Evolutionary conservation across 2,329 filamentous ascomycete genomes (phyloP).

Genomic region (Microcyclospora pomicola): DNA sequence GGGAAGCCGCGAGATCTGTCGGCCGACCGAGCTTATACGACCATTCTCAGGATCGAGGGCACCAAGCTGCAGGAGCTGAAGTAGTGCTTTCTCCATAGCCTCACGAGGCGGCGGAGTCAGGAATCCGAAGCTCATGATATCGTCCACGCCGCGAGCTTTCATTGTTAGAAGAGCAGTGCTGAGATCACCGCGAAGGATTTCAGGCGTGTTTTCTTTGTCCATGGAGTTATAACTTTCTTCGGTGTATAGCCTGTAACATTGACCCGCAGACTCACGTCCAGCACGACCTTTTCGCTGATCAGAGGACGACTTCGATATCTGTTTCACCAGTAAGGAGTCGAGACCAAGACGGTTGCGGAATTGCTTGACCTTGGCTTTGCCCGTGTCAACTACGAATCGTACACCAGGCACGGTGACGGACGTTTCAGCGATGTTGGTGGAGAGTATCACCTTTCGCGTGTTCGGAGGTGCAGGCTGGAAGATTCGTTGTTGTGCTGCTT

Average conservation of each 20-base stretch:
- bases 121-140: conserved; percentile 71
- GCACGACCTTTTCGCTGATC: conserved; percentile 85
- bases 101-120: conserved; percentile 69
- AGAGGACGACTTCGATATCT: conserved; percentile 85
- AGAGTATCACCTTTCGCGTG: conserved; percentile 81
- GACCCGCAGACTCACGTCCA: conserved; percentile 79
- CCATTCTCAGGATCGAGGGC: conserved; percentile 56
- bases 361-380: conserved; percentile 88
- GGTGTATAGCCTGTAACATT: conserved; percentile 82
- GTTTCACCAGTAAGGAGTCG: conserved; percentile 78
- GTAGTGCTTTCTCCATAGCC: conserved; percentile 64
- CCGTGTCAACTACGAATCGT: conserved; percentile 78
- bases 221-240: conserved; percentile 58
- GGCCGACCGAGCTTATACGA: conserved; percentile 57
- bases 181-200: conserved; percentile 83
- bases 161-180: conserved; percentile 78
- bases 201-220: conserved; percentile 63
- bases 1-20: conserved; percentile 68
- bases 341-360: conserved; percentile 74
- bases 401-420: conserved; percentile 93
- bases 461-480: conserved; percentile 60
- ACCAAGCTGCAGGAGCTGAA: conserved; percentile 66
- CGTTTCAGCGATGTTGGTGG: conserved; percentile 97
- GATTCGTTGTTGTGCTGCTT: conserved; percentile 71
- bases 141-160: conserved; percentile 77